Percentiles rank a stretch among this genome's conserved stretches.
phyloP scores from a whole-genome alignment of 1,139 yeast genomes.

The Suhomyces bribrorum region DNA sequence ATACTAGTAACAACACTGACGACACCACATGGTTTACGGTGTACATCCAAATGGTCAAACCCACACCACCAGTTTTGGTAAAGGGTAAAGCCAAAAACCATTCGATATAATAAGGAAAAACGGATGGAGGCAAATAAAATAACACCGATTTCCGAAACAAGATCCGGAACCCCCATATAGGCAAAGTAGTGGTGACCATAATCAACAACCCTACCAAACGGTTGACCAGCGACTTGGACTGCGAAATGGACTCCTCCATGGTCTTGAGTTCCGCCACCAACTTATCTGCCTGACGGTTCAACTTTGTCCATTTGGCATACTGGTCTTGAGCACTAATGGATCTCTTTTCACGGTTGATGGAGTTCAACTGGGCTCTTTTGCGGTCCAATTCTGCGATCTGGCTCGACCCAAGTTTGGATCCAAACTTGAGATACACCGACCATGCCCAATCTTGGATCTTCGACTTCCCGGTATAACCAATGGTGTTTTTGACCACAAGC shows the following conservation, averaged over 20 bases:
- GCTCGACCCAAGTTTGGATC: conserved; percentile 33
- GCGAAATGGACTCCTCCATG: conserved; percentile 38
- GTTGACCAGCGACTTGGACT: conserved; percentile 41
- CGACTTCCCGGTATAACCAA: conserved; percentile 38
- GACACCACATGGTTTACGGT: conserved; percentile 35
- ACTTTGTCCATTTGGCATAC: conserved; percentile 94
- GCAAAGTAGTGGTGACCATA: conserved; percentile 37
- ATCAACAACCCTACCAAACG: conserved; percentile 28
- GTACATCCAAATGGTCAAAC: conserved; percentile 54
- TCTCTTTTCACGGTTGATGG: conserved; percentile 54
- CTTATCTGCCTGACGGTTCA: conserved; percentile 70
- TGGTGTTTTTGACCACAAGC: conserved; percentile 32
- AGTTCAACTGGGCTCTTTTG: conserved; percentile 48
- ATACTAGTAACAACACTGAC: conserved; percentile 27
- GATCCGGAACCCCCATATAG: conserved; percentile 53
- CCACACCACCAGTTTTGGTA: conserved; percentile 55
- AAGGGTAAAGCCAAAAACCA: conserved; percentile 63
- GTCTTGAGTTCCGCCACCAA: conserved; percentile 53
- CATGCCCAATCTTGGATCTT: conserved; percentile 40
- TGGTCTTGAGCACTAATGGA: conserved; percentile 85
- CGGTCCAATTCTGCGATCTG: conserved; percentile 35
- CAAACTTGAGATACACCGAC: conserved; percentile 39
- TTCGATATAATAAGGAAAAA: conserved; percentile 58
- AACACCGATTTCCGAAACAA: conserved; percentile 61
- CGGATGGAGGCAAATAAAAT: conserved; percentile 59